Conservation (phyloP, 202 grass and related monocot species). For the Digitaria exilis region DNA sequence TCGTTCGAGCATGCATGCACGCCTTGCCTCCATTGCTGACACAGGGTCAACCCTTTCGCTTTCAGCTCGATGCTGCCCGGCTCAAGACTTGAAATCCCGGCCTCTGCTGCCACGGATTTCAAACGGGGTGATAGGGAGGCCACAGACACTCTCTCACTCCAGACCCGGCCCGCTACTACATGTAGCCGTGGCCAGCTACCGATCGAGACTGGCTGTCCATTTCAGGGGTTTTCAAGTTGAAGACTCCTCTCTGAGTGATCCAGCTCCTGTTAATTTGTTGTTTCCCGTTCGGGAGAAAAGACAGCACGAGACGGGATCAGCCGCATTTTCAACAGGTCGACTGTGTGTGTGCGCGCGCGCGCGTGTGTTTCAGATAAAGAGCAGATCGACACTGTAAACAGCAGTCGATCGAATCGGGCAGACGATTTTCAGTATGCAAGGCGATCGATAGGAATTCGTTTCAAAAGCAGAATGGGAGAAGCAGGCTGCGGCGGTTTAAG, state of each 20-base stretch:
- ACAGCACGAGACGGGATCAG: background rate
- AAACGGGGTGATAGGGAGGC: background rate
- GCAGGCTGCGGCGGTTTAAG: too few species aligned
- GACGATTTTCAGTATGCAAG: background rate
- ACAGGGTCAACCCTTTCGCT: background rate
- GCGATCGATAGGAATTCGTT: background rate
- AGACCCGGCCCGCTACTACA: background rate
- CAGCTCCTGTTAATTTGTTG: too few species aligned
- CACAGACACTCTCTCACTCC: background rate
- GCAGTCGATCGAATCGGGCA: background rate
- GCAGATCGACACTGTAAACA: too few species aligned
- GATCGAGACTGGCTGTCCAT: slow-evolving; percentile 1
- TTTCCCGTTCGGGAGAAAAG: too few species aligned
- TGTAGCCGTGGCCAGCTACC: background rate
- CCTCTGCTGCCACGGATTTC: background rate
- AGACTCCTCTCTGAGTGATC: background rate
- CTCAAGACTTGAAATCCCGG: background rate
- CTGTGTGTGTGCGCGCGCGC: too few species aligned
- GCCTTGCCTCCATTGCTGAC: background rate
- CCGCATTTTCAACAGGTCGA: too few species aligned
- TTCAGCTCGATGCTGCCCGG: background rate
- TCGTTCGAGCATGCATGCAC: background rate
- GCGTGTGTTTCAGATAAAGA: too few species aligned
- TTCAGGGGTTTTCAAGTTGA: background rate
- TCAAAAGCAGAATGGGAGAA: too few species aligned